Conservation (phyloP, 2,329 filamentous ascomycete genomes). For the Trichoderma cornu-damae region DNA sequence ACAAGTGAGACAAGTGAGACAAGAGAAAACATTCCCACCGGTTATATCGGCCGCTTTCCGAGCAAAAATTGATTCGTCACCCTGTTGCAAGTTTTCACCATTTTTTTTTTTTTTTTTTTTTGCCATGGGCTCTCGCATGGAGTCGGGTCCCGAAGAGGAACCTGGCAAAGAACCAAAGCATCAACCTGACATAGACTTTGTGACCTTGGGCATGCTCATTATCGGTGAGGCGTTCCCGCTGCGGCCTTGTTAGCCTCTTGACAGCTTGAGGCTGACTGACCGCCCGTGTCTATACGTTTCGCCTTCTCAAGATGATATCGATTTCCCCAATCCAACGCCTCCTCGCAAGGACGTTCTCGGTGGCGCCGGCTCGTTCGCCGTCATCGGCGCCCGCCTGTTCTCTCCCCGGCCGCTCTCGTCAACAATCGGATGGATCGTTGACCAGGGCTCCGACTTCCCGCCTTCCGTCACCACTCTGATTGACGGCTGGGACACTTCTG, state of each 20-base stretch:
- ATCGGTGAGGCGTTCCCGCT: slow-evolving; percentile 48
- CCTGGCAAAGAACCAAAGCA: slow-evolving; percentile 2
- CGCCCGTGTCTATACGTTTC: slow-evolving; percentile 3
- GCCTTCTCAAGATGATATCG: slow-evolving; percentile 76
- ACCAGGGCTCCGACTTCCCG: slow-evolving; percentile 85
- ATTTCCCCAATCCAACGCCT: slow-evolving; percentile 66
- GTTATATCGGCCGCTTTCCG: background rate
- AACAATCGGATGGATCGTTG: slow-evolving; percentile 83
- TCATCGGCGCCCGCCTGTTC: slow-evolving; percentile 82
- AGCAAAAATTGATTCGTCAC: background rate
- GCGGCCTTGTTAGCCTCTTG: slow-evolving; percentile 7
- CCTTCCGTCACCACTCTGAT: slow-evolving; percentile 57
- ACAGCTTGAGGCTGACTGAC: slow-evolving; percentile 9
- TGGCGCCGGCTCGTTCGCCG: slow-evolving; percentile 81
- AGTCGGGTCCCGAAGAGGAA: background rate
- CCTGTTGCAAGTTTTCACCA: too few species aligned
- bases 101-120: background rate
- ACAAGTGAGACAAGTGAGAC: too few species aligned
- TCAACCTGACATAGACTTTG: slow-evolving; percentile 51
- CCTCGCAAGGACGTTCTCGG: slow-evolving; percentile 74
- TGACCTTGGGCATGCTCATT: slow-evolving; percentile 69
- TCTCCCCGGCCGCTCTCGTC: slow-evolving; percentile 63
- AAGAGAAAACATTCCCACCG: too few species aligned
- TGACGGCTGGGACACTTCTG: slow-evolving; percentile 69
- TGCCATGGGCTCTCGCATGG: slow-evolving; percentile 10